Conservation (phyloP, 805 yeast species). For the Priceomyces carsonii region DNA sequence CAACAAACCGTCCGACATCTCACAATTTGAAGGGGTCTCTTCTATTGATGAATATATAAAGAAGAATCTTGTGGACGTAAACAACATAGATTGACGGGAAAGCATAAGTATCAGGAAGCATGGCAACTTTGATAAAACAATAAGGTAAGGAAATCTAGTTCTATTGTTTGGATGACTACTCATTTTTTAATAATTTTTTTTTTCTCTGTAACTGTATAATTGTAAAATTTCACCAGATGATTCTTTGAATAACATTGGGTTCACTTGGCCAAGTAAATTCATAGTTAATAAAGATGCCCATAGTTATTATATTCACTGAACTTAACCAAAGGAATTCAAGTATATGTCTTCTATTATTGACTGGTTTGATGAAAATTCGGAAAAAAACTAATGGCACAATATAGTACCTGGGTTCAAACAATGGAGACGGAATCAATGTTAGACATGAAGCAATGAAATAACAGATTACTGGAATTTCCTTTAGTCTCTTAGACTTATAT, state of each 20-base stretch:
- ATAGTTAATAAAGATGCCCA: slow-evolving; percentile 55
- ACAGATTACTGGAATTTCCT: slow-evolving; percentile 46
- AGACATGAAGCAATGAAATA: slow-evolving; percentile 52
- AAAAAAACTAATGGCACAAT: slow-evolving; percentile 78
- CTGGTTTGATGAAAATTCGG: slow-evolving; percentile 49
- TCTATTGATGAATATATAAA: slow-evolving; percentile 33
- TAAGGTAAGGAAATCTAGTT: no score
- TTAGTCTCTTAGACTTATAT: slow-evolving; percentile 13
- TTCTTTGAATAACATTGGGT: slow-evolving; percentile 61
- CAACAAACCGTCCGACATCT: slow-evolving; percentile 20
- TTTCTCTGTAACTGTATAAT: no score
- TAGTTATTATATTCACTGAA: slow-evolving; percentile 52
- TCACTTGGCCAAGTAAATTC: slow-evolving; percentile 73
- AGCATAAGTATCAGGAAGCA: no score
- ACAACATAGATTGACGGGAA: no score
- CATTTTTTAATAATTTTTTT: no score
- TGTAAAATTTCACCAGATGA: slow-evolving; percentile 70
- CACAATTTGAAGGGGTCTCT: slow-evolving; percentile 18
- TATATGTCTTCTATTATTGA: slow-evolving; percentile 31
- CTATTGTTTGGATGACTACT: no score
- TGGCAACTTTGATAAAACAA: no score
- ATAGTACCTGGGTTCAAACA: slow-evolving; percentile 92
- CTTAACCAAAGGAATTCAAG: slow-evolving; percentile 66
- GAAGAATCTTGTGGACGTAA: slow-evolving; percentile 29
- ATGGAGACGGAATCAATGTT: slow-evolving; percentile 84